These are phyloP conservation scores for Quillaja saponaria DNA, from an alignment of 306 rosid genomes.

Conservation along the genomic window DNA sequence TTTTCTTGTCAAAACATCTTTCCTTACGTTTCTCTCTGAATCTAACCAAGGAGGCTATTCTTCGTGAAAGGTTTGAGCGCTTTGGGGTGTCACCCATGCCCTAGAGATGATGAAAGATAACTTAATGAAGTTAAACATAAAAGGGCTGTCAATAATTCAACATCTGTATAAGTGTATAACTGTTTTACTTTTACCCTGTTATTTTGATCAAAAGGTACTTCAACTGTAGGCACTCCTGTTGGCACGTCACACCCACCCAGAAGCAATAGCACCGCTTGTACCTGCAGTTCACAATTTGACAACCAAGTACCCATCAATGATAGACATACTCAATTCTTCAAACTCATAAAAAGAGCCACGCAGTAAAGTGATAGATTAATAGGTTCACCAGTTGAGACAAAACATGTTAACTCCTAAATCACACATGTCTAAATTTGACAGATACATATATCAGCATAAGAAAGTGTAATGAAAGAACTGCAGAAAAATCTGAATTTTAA, in stretches of 20 bases:
- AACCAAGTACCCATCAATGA: conserved; percentile 32
- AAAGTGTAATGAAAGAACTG: no score
- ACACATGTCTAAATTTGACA: no score
- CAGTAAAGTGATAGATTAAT: not conserved
- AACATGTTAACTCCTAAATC: no score
- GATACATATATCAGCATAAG: no score
- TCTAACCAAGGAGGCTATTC: conserved; percentile 95
- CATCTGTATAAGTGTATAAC: no score
- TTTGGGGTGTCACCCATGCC: conserved; percentile 56
- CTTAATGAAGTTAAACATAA: conserved; percentile 35
- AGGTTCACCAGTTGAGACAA: no score
- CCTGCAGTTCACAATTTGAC: conserved; percentile 51
- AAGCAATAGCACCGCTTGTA: conserved; percentile 89
- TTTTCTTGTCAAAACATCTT: conserved; percentile 97
- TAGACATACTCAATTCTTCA: conserved; percentile 5
- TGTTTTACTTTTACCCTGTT: conserved; percentile 83
- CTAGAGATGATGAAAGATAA: conserved; percentile 48
- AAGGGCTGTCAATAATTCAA: conserved; percentile 31
- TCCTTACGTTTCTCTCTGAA: conserved; percentile 95
- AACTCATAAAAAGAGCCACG: conserved; percentile 20
- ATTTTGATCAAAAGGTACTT: conserved; percentile 56
- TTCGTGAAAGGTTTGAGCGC: conserved; percentile 80
- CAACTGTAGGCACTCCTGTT: conserved; percentile 54
- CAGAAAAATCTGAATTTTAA: no score
- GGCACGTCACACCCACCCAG: conserved; percentile 78